Percentiles rank a stretch among this genome's conserved stretches.
Evolutionary conservation across 495 filamentous ascomycete genomes (phyloP).

Genomic region (Pyronema omphalodes): DNA sequence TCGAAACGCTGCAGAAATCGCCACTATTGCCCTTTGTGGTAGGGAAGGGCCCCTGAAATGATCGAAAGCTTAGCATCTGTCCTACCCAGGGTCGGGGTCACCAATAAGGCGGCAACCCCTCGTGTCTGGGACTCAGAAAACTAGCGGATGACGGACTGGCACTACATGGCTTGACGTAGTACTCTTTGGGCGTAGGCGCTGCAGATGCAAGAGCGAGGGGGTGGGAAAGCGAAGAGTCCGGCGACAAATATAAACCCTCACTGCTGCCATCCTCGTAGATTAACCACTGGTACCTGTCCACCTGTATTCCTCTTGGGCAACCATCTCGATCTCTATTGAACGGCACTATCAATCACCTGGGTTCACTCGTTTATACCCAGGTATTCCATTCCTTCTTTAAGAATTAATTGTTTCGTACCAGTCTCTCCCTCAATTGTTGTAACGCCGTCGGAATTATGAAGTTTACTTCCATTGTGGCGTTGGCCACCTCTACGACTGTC

Average conservation of each 20-base stretch:
- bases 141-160: background rate
- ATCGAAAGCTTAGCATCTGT: conserved; percentile 5
- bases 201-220: background rate
- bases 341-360: background rate
- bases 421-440: background rate
- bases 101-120: background rate
- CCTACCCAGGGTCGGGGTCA: background rate
- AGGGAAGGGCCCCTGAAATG: background rate
- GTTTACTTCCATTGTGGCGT: background rate
- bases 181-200: background rate
- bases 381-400: background rate
- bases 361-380: conserved; percentile 2
- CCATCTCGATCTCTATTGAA: background rate
- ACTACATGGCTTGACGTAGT: background rate
- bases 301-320: background rate
- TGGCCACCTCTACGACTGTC: conserved; percentile 1
- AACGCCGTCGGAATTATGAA: background rate
- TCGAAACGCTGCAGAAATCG: too few relatives aligned
- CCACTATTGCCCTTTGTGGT: too few relatives aligned
- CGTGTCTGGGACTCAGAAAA: background rate
- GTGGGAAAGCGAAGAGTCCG: background rate
- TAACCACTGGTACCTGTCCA: background rate
- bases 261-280: conserved; percentile 3
- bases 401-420: background rate
- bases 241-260: conserved; percentile 1